Evolutionary conservation across 2,329 filamentous ascomycete genomes (phyloP).

Genomic region (Alternaria viburni): DNA sequence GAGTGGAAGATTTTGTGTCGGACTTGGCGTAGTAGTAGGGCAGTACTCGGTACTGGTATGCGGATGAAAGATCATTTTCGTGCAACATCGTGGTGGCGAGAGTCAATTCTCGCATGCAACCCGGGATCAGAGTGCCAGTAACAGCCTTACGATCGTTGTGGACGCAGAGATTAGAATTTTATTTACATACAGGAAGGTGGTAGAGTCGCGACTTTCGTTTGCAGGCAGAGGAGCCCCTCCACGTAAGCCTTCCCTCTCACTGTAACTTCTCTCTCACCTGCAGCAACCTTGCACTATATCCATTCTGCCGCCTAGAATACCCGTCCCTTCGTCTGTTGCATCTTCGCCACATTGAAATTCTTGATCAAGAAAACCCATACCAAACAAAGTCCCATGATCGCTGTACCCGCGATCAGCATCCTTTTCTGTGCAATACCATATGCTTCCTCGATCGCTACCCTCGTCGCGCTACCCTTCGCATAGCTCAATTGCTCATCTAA

Average conservation of each 20-base stretch:
- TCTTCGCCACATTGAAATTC: slow-evolving; percentile 42
- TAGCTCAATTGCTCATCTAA: slow-evolving; percentile 62
- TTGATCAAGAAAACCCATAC: slow-evolving; percentile 38
- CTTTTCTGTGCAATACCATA: slow-evolving; percentile 48
- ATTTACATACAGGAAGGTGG: neutral
- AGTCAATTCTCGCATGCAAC: neutral
- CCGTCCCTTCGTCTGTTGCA: slow-evolving; percentile 45
- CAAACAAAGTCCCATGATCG: slow-evolving; percentile 30
- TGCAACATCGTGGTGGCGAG: neutral
- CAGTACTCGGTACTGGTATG: neutral
- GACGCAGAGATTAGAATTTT: neutral
- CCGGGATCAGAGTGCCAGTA: neutral
- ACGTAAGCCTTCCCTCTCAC: neutral
- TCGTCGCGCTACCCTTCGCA: slow-evolving; percentile 53
- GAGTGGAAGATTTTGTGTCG: rapidly evolving
- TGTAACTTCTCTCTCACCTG: neutral
- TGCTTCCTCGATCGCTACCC: slow-evolving; percentile 46
- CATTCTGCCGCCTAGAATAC: slow-evolving; percentile 14
- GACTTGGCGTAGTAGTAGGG: neutral
- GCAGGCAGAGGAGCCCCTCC: neutral
- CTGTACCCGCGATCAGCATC: slow-evolving; percentile 50
- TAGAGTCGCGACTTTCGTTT: neutral
- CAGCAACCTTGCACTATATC: neutral
- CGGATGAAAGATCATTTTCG: neutral
- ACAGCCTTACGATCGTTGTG: neutral